Evolutionary conservation across 257 asterid species (phyloP).

Genomic region (Penstemon davidsonii): DNA sequence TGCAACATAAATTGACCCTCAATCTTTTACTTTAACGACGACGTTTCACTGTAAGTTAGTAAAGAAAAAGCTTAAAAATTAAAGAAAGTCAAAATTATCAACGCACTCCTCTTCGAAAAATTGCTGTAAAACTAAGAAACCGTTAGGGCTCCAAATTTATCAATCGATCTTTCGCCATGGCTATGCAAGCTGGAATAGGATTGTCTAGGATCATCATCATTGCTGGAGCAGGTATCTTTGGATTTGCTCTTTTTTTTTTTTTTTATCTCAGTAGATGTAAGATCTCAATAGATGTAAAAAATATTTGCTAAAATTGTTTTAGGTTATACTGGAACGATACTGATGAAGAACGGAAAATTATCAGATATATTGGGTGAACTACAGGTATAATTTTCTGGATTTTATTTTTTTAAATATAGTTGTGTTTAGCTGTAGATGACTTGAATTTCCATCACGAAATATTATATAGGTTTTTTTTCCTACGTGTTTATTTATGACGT

Average conservation of each 20-base stretch:
- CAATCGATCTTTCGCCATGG: constrained; percentile 37
- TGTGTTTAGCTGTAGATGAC: background rate
- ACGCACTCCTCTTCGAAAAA: background rate
- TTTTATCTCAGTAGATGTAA: background rate
- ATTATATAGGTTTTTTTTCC: background rate
- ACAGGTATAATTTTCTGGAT: constrained; percentile 32
- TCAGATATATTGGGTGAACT: constrained; percentile 51
- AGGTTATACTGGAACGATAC: constrained; percentile 55
- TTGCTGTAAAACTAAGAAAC: background rate
- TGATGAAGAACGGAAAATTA: constrained; percentile 50
- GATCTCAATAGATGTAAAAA: constrained; percentile 9
- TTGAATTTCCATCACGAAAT: background rate
- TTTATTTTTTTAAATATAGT: background rate
- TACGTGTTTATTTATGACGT: background rate
- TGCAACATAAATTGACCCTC: background rate
- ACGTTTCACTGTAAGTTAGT: background rate
- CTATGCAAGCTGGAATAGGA: constrained; percentile 56
- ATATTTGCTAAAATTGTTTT: background rate
- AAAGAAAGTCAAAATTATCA: background rate
- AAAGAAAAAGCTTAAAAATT: background rate
- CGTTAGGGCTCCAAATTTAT: constrained; percentile 25
- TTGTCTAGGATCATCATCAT: constrained; percentile 39
- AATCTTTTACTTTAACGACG: background rate
- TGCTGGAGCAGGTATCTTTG: constrained; percentile 42
- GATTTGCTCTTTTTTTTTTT: background rate